Percentiles rank a stretch among this genome's conserved stretches.
phyloP scores from a whole-genome alignment of 352 stramenopile species.

The Phytopythium chamaehyphon region DNA sequence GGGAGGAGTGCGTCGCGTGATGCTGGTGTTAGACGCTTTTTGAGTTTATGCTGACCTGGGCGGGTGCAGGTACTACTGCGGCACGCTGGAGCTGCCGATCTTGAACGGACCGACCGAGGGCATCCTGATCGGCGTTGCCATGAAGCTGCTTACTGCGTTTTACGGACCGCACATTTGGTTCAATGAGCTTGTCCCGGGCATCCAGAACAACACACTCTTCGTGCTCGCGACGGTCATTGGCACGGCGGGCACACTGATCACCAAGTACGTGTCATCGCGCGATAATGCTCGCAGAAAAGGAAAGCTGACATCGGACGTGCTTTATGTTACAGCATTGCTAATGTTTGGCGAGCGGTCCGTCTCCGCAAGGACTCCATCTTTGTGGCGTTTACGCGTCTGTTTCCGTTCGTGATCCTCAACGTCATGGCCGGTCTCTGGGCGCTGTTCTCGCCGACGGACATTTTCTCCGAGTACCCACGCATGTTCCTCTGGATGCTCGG shows the following conservation, averaged over 20 bases:
- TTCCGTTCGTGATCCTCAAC: slow-evolving; percentile 76
- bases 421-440: slow-evolving; percentile 63
- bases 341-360: slow-evolving; percentile 65
- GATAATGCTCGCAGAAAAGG: slow-evolving; percentile 2
- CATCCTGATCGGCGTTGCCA: slow-evolving; percentile 81
- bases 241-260: slow-evolving; percentile 50
- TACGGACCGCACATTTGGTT: slow-evolving; percentile 71
- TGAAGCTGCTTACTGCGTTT: slow-evolving; percentile 72
- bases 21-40: background rate
- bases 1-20: slow-evolving; percentile 60
- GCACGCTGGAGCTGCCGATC: slow-evolving; percentile 91
- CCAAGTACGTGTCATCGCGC: slow-evolving; percentile 58
- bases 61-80: slow-evolving; percentile 88
- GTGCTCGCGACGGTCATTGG: slow-evolving; percentile 59
- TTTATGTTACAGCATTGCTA: slow-evolving; percentile 63
- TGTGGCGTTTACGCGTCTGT: slow-evolving; percentile 74
- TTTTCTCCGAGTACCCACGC: slow-evolving; percentile 69
- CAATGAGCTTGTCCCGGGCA: slow-evolving; percentile 45
- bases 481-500: slow-evolving; percentile 87
- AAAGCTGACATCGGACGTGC: background rate
- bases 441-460: slow-evolving; percentile 64
- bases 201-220: slow-evolving; percentile 85
- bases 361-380: slow-evolving; percentile 68
- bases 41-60: background rate
- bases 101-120: slow-evolving; percentile 97